Evolutionary conservation across 371 early-diverging fungal genomes (phyloP).

Genomic region (Mucor plumbeus): DNA sequence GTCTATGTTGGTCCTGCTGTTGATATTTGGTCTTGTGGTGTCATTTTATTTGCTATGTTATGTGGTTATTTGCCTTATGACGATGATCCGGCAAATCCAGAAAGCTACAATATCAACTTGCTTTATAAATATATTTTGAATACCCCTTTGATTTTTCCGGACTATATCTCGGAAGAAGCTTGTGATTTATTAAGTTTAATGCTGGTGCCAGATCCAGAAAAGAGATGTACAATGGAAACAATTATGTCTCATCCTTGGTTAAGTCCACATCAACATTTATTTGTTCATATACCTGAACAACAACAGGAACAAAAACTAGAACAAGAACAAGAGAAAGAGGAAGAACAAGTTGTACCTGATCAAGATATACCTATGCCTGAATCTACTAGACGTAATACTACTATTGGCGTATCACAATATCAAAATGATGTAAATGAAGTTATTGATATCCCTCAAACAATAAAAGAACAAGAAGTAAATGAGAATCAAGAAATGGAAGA

Average conservation of each 20-base stretch:
- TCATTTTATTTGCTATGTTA: slow-evolving; percentile 96
- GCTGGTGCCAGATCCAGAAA: slow-evolving; percentile 89
- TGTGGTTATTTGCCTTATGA: slow-evolving; percentile 99
- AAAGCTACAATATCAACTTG: slow-evolving; percentile 95
- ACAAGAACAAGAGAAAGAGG: slow-evolving; percentile 17
- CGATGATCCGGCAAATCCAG: slow-evolving; percentile 97
- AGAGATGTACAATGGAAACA: slow-evolving; percentile 85
- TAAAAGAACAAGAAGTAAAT: slow-evolving; percentile 15
- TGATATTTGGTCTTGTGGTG: slow-evolving; percentile 97
- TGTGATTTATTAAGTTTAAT: slow-evolving; percentile 86
- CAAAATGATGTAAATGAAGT: not conserved
- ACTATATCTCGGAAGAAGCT: slow-evolving; percentile 83
- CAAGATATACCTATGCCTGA: slow-evolving; percentile 13
- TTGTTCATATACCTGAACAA: slow-evolving; percentile 23
- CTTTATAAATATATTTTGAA: slow-evolving; percentile 95
- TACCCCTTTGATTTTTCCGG: slow-evolving; percentile 89
- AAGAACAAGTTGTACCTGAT: slow-evolving; percentile 13
- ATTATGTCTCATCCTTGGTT: slow-evolving; percentile 88
- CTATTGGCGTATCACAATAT: slow-evolving; percentile 11
- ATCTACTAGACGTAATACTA: slow-evolving; percentile 18
- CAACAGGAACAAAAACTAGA: slow-evolving; percentile 29
- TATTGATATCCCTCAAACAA: slow-evolving; percentile 4
- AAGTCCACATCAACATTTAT: slow-evolving; percentile 37
- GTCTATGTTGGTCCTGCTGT: slow-evolving; percentile 97
- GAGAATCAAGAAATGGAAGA: slow-evolving; percentile 9